Conservation (phyloP, 192 early-diverging fungal species). For the Backusella psychrophila region DNA sequence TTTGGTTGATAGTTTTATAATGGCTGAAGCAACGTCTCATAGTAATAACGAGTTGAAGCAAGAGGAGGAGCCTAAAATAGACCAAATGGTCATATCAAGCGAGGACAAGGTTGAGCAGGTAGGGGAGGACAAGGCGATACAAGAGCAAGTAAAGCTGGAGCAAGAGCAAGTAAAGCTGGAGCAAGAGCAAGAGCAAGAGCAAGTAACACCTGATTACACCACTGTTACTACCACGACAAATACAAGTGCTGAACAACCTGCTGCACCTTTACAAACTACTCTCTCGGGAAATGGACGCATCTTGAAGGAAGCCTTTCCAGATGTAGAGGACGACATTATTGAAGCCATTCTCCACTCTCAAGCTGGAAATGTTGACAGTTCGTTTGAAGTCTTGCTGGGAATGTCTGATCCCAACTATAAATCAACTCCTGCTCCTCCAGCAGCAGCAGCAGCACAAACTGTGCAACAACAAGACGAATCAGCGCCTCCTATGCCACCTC, state of each 20-base stretch:
- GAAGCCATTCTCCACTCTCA: slow-evolving; percentile 52
- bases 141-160: neutral
- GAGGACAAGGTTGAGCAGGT: neutral
- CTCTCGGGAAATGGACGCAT: slow-evolving; percentile 18
- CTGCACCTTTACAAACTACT: neutral
- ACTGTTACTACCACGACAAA: neutral
- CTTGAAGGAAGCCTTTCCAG: slow-evolving; percentile 53
- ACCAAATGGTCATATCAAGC: neutral
- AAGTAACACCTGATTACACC: neutral
- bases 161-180: too few relatives aligned
- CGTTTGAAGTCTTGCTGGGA: slow-evolving; percentile 48
- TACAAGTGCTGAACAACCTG: neutral
- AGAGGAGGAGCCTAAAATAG: neutral
- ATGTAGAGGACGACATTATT: slow-evolving; percentile 47
- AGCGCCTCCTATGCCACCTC: slow-evolving; percentile 34
- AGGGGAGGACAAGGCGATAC: neutral
- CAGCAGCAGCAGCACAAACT: neutral
- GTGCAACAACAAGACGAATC: neutral
- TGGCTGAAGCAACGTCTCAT: neutral
- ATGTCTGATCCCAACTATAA: slow-evolving; percentile 58
- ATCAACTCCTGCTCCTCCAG: slow-evolving; percentile 19
- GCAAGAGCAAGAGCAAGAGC: neutral
- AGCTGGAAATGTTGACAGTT: slow-evolving; percentile 41
- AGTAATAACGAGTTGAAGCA: neutral
- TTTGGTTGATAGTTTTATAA: neutral